Evolutionary conservation across 306 rosid genomes (phyloP), one percentile per base, ranked within the genome.

Genomic region (Fragaria ananassa): DNA sequence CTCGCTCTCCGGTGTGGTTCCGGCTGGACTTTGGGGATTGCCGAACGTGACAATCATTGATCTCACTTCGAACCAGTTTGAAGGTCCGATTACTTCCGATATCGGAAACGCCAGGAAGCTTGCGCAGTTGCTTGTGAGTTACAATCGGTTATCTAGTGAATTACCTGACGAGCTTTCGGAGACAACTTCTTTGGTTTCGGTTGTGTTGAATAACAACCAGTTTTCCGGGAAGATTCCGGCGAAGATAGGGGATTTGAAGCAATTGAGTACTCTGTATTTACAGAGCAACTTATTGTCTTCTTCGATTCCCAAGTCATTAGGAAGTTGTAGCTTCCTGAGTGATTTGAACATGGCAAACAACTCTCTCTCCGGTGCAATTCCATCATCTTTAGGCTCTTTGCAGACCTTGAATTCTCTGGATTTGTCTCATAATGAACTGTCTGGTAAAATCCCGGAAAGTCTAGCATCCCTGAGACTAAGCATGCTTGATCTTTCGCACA

Each of bases 21-120:
- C 99, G 0, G 45, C 90, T 0, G 82, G 87, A 13, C 80, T 96
- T 5, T 96, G 98, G 99, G 98, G 98, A 6, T 49, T 96, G 10
- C 98, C 98, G 1, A 82, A 80, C 1, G 71, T 58, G 15, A 67
- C 75, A 12, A 81, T 92, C 23, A 86, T 96, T 46, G 98, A 96
- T 64, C 69, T 96, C 10, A 87, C 76, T 12, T 35, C 67, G 25
- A 96, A 96, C 74, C 76, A 79, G 2, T 60, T 96, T 15, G 81
- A 77, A 82, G 99, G 99, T 41, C 69, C 88, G n/a, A 70, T 96
- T 4, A 50, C 88, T 15, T 65, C 86, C 1, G 88, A 91, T 25
- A 88, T 96, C 4, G 70, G 82, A n/a, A 81, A 81, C 5, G 97
- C 96, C 1, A 88, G 82, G 79, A 51, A 68, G 11, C 86, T 96